A percentile compares a stretch with the other conserved stretches of the same genome.
Conservation (phyloP, 1,284 basidiomycete genomes). For the Thecaphora thlaspeos region DNA sequence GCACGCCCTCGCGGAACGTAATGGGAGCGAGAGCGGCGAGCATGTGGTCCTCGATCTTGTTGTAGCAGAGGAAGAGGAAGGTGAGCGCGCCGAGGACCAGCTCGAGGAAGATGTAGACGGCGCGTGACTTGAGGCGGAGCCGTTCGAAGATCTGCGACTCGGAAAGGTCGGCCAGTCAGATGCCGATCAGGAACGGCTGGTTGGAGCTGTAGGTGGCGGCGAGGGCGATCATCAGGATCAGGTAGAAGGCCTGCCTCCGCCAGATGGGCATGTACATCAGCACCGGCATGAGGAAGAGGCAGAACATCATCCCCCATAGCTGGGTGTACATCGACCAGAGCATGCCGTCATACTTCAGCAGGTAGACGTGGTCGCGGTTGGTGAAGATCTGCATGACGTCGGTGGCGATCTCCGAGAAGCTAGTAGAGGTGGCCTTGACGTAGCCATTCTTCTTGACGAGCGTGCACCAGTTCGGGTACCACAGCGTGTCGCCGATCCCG, state of each 20-base stretch:
- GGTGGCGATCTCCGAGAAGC: slow-evolving; percentile 56
- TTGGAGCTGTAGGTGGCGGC: slow-evolving; percentile 18
- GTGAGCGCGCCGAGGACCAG: slow-evolving; percentile 53
- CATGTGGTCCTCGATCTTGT: slow-evolving; percentile 51
- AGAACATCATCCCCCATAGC: slow-evolving; percentile 60
- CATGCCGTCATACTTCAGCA: slow-evolving; percentile 58
- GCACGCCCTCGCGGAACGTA: slow-evolving; percentile 56
- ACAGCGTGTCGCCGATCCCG: slow-evolving; percentile 47
- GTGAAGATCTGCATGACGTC: slow-evolving; percentile 58
- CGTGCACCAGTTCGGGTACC: slow-evolving; percentile 58
- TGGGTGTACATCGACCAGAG: slow-evolving; percentile 60
- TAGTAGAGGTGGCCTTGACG: slow-evolving; percentile 18
- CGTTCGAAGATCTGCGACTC: slow-evolving; percentile 58
- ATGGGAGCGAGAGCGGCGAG: slow-evolving; percentile 51
- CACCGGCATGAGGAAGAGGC: slow-evolving; percentile 58
- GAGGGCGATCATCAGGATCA: slow-evolving; percentile 38
- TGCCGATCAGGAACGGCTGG: slow-evolving; percentile 56
- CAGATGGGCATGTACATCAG: slow-evolving; percentile 55
- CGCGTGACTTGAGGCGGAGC: slow-evolving; percentile 58
- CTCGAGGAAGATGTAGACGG: slow-evolving; percentile 55
- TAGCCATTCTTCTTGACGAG: slow-evolving; percentile 40
- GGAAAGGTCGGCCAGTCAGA: slow-evolving; percentile 58
- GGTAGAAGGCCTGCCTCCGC: slow-evolving; percentile 57
- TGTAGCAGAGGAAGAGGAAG: slow-evolving; percentile 55
- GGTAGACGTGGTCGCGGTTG: slow-evolving; percentile 58